These are phyloP conservation scores for Penicillium digitatum DNA, from an alignment of 2,329 filamentous ascomycete species.

Conservation along the genomic window DNA sequence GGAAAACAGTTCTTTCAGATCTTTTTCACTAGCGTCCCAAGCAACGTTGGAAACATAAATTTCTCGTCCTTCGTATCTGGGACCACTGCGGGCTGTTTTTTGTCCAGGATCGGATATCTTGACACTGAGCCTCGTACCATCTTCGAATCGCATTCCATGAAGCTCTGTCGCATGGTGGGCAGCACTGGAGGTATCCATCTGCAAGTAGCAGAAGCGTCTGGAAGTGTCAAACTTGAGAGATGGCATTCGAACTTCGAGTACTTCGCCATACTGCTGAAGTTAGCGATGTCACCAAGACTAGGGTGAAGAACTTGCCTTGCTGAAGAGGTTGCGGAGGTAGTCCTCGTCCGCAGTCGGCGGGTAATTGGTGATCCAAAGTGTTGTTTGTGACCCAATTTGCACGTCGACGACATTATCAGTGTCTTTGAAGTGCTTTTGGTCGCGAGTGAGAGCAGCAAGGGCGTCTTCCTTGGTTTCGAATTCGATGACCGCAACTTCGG, in stretches of 20 bases:
- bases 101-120: slow-evolving; percentile 79
- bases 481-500: slow-evolving; percentile 73
- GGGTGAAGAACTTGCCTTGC: slow-evolving; percentile 42
- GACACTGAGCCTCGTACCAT: slow-evolving; percentile 64
- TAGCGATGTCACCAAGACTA: slow-evolving; percentile 8
- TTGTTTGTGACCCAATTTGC: slow-evolving; percentile 69
- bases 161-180: slow-evolving; percentile 69
- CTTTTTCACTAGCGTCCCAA: slow-evolving; percentile 58
- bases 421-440: slow-evolving; percentile 74
- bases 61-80: slow-evolving; percentile 82
- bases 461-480: slow-evolving; percentile 79
- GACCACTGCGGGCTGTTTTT: slow-evolving; percentile 74
- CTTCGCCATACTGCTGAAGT: slow-evolving; percentile 62
- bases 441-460: slow-evolving; percentile 71
- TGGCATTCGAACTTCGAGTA: slow-evolving; percentile 82
- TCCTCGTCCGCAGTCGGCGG: slow-evolving; percentile 54
- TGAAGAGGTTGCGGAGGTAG: slow-evolving; percentile 54
- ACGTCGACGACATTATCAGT: slow-evolving; percentile 63
- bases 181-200: slow-evolving; percentile 68
- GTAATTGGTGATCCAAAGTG: slow-evolving; percentile 87
- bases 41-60: slow-evolving; percentile 71
- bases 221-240: slow-evolving; percentile 85
- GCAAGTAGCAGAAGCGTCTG: slow-evolving; percentile 91
- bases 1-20: slow-evolving; percentile 66
- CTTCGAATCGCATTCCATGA: slow-evolving; percentile 66